Conservation (phyloP, 169 alveolate genomes). For the Cryptosporidium baileyi region DNA sequence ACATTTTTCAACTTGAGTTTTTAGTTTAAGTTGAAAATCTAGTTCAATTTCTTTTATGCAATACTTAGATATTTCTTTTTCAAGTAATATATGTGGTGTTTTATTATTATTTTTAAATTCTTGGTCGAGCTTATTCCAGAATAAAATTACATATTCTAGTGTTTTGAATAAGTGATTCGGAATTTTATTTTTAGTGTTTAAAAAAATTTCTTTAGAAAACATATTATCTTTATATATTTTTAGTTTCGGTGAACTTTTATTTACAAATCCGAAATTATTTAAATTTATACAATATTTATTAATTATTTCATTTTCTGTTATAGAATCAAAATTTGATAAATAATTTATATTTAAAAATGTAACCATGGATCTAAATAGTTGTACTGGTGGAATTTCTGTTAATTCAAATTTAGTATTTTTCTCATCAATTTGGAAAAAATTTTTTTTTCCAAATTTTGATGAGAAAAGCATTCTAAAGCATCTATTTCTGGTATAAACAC, state of each 20-base stretch:
- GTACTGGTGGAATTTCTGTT: constrained; percentile 2
- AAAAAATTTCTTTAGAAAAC: neutral
- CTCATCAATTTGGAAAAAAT: constrained; percentile 31
- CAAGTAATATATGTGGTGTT: neutral
- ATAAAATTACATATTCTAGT: constrained; percentile 14
- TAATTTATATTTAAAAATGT: constrained; percentile 15
- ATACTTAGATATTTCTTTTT: neutral
- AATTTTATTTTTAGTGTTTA: neutral
- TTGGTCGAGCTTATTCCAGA: constrained; percentile 20
- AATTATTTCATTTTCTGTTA: neutral
- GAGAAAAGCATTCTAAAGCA: constrained; percentile 71
- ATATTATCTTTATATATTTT: neutral
- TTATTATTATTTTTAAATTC: neutral
- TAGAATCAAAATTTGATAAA: neutral
- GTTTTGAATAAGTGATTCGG: constrained; percentile 24
- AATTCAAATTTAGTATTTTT: neutral
- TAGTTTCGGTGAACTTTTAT: neutral
- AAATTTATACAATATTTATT: neutral
- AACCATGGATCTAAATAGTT: constrained; percentile 42
- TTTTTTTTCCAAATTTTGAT: constrained; percentile 42
- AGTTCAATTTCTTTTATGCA: constrained; percentile 15
- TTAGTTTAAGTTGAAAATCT: neutral
- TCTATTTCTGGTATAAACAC: constrained; percentile 71
- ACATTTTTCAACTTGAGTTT: neutral
- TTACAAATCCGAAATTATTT: neutral